phyloP scores from a whole-genome alignment of 495 filamentous ascomycete species.

The Pseudoneurospora amorphoporcata region DNA sequence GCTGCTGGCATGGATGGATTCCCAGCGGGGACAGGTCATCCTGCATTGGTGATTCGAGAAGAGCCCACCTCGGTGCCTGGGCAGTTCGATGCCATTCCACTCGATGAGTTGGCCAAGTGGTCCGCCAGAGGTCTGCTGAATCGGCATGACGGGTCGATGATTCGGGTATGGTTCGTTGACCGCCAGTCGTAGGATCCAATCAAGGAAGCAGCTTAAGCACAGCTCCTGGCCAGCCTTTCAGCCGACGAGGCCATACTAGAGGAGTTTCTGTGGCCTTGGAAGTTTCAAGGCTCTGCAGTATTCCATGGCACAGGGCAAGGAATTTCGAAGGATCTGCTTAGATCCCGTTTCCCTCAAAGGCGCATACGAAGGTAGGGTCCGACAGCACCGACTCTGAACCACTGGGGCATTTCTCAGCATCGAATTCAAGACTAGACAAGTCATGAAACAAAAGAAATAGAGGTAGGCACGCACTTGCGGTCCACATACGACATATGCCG shows the following conservation, averaged over 20 bases:
- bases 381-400: constrained; percentile 7
- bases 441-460: constrained; percentile 1
- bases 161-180: constrained; percentile 3
- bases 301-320: neutral
- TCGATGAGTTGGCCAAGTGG: constrained; percentile 2
- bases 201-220: neutral
- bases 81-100: neutral
- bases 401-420: constrained; percentile 2
- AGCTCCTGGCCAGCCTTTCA: constrained; percentile 1
- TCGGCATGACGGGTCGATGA: neutral
- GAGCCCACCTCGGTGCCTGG: neutral
- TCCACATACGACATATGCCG: neutral
- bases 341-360: neutral
- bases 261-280: neutral
- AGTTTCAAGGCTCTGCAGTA: neutral
- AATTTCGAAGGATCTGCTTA: neutral
- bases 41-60: constrained; percentile 1
- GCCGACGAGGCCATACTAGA: neutral
- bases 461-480: neutral
- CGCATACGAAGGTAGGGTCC: neutral
- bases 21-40: constrained; percentile 1
- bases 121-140: constrained; percentile 2
- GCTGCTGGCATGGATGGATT: neutral
- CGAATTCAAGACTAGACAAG: constrained; percentile 5
- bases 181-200: constrained; percentile 6